Evolutionary conservation across 305 asterid species (phyloP), one percentile per base, ranked within the genome.

Genomic region (Fraxinus floribunda): DNA sequence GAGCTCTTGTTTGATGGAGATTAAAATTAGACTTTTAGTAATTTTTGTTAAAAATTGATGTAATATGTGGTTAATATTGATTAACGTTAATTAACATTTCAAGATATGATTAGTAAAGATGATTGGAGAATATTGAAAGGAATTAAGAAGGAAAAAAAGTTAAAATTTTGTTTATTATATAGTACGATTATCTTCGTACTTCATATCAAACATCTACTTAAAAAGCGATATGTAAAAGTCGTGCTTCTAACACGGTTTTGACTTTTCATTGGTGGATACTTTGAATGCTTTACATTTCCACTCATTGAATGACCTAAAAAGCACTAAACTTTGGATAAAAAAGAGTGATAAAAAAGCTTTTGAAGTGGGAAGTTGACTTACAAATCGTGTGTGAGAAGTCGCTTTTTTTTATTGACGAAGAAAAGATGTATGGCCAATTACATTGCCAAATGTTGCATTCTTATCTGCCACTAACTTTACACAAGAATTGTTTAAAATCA

Each of bases 331-430:
- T 55, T 35, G 82, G 82, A 79, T 38, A 24, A 71, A 18, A 78
- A 22, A 76, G 64, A 38, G 76, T 24, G 60, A 64, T 36, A 29
- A 41, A 85, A 83, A 75, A 34, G 74, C 78, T 79, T 26, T 46
- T 49, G 7, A 29, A 83, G 81, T 80, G 88, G 87, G 71, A 79
- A 75, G 75, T 85, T 89, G 86, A 85, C 87, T 84, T 79, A 26
- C 6, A 41, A 82, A 1, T 44, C n/a, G 4, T 11, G 52, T 44
- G 55, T 2, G n/a, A 44, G 5, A 44, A 44, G 55, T 76, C 22
- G 82, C 34, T 16, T 46, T 29, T 29, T 29, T 76, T 80, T 13
- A 44, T 72, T 57, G 74, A 38, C 77, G 77, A 24, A 44, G 5
- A 16, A 60, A 22, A 34, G 52, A n/a, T 32, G 41, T 39, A 66